These are phyloP conservation scores for Ogataea nitratoaversa DNA, from an alignment of 805 yeast species.

Conservation along the genomic window DNA sequence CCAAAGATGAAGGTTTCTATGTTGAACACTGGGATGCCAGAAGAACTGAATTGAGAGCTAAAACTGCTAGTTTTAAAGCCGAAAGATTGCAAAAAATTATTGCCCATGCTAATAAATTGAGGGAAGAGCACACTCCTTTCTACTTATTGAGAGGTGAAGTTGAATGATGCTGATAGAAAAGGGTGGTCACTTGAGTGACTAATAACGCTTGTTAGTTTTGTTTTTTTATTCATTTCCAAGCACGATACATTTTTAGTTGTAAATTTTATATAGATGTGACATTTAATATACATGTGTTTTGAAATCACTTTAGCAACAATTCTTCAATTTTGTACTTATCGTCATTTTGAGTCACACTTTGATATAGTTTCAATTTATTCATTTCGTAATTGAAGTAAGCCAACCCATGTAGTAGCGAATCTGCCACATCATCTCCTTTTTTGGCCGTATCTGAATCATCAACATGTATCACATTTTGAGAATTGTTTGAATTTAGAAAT, in stretches of 20 bases:
- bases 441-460: constrained; percentile 14
- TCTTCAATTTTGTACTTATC: no score
- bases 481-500: constrained; percentile 19
- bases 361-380: constrained; percentile 19
- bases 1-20: constrained; percentile 31
- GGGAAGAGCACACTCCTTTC: constrained; percentile 23
- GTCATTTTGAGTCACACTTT: constrained; percentile 6
- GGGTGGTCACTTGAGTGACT: no score
- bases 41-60: constrained; percentile 21
- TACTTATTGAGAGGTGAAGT: constrained; percentile 18
- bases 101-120: constrained; percentile 25
- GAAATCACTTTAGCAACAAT: no score
- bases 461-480: constrained; percentile 3
- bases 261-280: no score
- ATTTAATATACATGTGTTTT: no score
- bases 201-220: no score
- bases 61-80: constrained; percentile 26
- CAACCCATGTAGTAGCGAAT: constrained; percentile 58
- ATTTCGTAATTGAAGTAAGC: constrained; percentile 44
- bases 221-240: no score
- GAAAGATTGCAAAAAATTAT: constrained; percentile 26
- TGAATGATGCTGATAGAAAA: no score
- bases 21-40: constrained; percentile 30
- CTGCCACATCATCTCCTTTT: constrained; percentile 66
- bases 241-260: no score